phyloP scores from a whole-genome alignment of 164 flowering plant genomes.

The Akebia trifoliata region DNA sequence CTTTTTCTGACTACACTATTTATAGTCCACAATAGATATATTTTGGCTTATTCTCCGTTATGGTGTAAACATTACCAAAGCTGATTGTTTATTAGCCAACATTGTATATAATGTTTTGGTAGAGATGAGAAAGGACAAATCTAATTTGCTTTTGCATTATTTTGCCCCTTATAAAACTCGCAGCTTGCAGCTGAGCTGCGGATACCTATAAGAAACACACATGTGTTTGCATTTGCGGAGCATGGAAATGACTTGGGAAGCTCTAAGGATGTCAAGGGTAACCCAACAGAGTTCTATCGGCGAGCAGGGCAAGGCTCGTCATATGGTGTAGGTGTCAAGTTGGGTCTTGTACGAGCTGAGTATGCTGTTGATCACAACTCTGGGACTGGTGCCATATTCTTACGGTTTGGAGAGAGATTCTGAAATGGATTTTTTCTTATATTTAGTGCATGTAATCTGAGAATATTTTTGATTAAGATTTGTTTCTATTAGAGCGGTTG shows the following conservation, averaged over 20 bases:
- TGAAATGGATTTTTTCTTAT: no score
- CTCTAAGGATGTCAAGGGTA: conserved; percentile 94
- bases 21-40: no score
- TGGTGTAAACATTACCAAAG: no score
- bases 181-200: conserved; percentile 93
- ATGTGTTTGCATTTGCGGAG: conserved; percentile 86
- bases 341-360: conserved; percentile 90
- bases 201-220: conserved; percentile 78
- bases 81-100: no score
- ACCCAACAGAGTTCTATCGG: conserved; percentile 93
- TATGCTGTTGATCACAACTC: conserved; percentile 96
- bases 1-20: no score
- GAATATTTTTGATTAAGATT: no score
- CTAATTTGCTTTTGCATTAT: background rate
- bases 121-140: no score
- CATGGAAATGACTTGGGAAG: conserved; percentile 97
- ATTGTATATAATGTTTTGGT: no score
- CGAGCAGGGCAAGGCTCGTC: conserved; percentile 93
- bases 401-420: conserved; percentile 95
- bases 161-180: conserved; percentile 1
- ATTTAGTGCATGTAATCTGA: no score
- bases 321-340: conserved; percentile 81
- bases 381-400: conserved; percentile 91
- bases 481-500: no score
- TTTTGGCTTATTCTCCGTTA: no score